phyloP scores from a whole-genome alignment of 345 rosid species.

The Luvunga scandens region DNA sequence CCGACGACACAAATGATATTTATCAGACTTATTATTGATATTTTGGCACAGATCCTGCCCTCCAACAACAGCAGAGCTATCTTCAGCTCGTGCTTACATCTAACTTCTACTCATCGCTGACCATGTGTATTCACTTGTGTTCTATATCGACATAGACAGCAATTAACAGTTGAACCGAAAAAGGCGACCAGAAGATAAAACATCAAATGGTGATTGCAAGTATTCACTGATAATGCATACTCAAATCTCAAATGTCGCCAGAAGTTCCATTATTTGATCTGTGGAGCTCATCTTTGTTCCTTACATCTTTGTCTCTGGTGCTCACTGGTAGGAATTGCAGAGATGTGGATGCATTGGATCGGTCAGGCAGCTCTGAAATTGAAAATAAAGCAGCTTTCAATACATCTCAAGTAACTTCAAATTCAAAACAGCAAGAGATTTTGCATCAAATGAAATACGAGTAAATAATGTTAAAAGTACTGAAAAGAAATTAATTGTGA shows the following conservation, averaged over 20 bases:
- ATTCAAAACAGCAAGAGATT: neutral
- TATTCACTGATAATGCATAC: conserved; percentile 10
- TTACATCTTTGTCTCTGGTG: conserved; percentile 48
- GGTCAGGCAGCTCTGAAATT: conserved; percentile 66
- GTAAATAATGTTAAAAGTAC: neutral
- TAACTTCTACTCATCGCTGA: conserved; percentile 23
- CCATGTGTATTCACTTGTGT: conserved; percentile 12
- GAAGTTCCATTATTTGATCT: conserved; percentile 52
- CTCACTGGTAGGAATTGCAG: conserved; percentile 49
- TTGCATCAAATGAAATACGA: neutral
- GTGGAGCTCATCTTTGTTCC: conserved; percentile 62
- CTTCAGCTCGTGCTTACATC: conserved; percentile 42
- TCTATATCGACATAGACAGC: conserved; percentile 11
- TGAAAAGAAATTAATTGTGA: neutral
- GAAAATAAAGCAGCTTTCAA: neutral
- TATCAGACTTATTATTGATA: neutral
- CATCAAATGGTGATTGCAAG: neutral
- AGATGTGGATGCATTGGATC: conserved; percentile 42
- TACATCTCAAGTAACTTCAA: neutral
- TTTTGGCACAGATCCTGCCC: conserved; percentile 7
- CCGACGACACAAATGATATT: neutral
- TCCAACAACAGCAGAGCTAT: conserved; percentile 39
- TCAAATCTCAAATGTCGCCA: conserved; percentile 32
- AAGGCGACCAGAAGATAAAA: neutral
- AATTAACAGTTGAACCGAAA: conserved; percentile 7